These are phyloP conservation scores for Leptodermis oblonga DNA, from an alignment of 257 asterid genomes.

Conservation along the genomic window DNA sequence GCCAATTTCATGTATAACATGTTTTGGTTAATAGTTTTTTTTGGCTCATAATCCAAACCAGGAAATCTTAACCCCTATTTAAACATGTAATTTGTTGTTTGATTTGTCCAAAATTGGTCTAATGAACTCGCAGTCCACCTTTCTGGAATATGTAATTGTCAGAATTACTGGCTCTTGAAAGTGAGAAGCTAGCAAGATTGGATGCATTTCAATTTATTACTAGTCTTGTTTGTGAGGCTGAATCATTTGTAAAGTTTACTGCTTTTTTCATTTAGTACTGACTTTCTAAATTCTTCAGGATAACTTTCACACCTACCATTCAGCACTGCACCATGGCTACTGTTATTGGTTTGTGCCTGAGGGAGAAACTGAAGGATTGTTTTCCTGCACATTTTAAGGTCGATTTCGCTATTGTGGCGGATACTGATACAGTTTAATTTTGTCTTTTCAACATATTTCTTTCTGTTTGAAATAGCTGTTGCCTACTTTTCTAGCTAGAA, in stretches of 20 bases:
- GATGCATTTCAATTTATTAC: background rate
- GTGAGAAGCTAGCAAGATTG: background rate
- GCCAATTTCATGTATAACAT: no score
- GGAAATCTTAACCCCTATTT: background rate
- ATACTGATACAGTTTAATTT: background rate
- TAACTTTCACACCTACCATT: slow-evolving; percentile 91
- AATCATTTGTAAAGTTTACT: background rate
- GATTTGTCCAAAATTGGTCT: background rate
- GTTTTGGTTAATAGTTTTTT: background rate
- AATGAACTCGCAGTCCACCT: background rate
- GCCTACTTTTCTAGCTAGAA: background rate
- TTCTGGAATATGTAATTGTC: background rate
- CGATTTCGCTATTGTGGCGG: background rate
- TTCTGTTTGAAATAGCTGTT: background rate
- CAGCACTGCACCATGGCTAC: slow-evolving; percentile 96
- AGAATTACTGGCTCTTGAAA: background rate
- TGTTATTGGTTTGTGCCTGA: slow-evolving; percentile 79
- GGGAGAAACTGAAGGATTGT: slow-evolving; percentile 68
- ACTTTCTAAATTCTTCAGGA: slow-evolving; percentile 36
- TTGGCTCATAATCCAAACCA: background rate
- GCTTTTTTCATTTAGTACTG: background rate
- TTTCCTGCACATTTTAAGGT: slow-evolving; percentile 94
- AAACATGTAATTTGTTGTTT: background rate
- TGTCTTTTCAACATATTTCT: background rate
- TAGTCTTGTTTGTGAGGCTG: background rate